phyloP scores from a whole-genome alignment of 495 filamentous ascomycete species.

The Neurospora tetrasperma region DNA sequence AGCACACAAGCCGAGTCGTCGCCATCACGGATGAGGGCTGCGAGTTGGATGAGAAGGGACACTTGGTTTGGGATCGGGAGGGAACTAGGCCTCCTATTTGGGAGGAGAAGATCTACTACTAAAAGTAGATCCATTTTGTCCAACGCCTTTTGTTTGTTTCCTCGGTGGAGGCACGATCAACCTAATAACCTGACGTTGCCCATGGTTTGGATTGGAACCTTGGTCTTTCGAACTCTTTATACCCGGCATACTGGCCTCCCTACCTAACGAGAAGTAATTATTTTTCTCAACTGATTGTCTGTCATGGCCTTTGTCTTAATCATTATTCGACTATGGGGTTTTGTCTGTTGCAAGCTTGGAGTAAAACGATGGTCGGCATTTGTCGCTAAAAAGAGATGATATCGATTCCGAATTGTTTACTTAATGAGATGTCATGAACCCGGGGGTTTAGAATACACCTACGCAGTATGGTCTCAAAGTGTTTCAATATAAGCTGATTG shows the following conservation, averaged over 20 bases:
- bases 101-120: slow-evolving; percentile 56
- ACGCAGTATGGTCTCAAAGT: not conserved
- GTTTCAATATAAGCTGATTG: not conserved
- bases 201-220: not conserved
- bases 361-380: not conserved
- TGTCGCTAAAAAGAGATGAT: not conserved
- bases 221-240: not conserved
- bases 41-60: slow-evolving; percentile 68
- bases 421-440: not conserved
- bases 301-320: not conserved
- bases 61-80: slow-evolving; percentile 65
- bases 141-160: slow-evolving; percentile 1
- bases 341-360: not conserved
- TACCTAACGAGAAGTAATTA: not conserved
- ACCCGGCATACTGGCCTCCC: not conserved
- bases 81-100: slow-evolving; percentile 67
- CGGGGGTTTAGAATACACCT: not conserved
- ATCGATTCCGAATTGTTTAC: not conserved
- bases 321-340: not conserved
- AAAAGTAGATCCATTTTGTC: slow-evolving; percentile 3
- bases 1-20: slow-evolving; percentile 59
- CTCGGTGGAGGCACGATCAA: not conserved
- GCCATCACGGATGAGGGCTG: slow-evolving; percentile 78
- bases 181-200: not conserved
- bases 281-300: not conserved